A percentile compares a stretch with the other conserved stretches of the same genome.
Evolutionary conservation across 2,329 filamentous ascomycete species (phyloP).

Genomic region (Penicillium sp.): DNA sequence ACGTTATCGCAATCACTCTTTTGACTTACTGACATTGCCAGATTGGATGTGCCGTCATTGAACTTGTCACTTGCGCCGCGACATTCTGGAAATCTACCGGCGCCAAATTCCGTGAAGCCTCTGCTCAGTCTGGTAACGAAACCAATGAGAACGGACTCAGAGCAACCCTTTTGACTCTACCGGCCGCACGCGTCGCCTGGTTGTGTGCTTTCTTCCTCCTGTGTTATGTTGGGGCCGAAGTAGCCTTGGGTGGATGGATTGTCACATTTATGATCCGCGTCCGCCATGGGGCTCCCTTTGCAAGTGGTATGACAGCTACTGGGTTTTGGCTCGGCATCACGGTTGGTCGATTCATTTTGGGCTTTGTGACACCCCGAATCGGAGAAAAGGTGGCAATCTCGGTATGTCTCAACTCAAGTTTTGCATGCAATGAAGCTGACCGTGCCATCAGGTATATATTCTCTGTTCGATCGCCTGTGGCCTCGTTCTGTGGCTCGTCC

Average conservation of each 20-base stretch:
- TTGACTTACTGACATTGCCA: neutral
- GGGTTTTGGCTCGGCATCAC: conserved; percentile 83
- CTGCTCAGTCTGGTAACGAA: conserved; percentile 4
- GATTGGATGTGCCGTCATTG: conserved; percentile 25
- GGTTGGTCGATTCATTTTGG: conserved; percentile 63
- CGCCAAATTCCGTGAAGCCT: conserved; percentile 14
- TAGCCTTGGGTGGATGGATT: conserved; percentile 70
- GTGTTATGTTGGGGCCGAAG: conserved; percentile 70
- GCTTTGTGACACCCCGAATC: conserved; percentile 63
- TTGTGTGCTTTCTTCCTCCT: conserved; percentile 60
- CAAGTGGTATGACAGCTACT: conserved; percentile 68
- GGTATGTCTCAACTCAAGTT: conserved; percentile 13
- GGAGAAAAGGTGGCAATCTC: conserved; percentile 64
- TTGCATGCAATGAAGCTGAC: neutral
- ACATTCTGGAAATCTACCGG: conserved; percentile 23
- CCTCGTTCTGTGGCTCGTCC: conserved; percentile 75
- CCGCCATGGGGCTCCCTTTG: conserved; percentile 61
- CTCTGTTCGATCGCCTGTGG: conserved; percentile 57
- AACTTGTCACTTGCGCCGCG: conserved; percentile 18
- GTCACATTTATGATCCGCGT: conserved; percentile 81
- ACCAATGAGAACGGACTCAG: conserved; percentile 18
- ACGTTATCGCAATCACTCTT: neutral
- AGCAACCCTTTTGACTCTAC: conserved; percentile 16
- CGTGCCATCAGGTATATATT: conserved; percentile 51
- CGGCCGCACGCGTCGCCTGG: conserved; percentile 25